phyloP scores from a whole-genome alignment of 192 early-diverging fungal species.

The Backusella parvicylindrica region DNA sequence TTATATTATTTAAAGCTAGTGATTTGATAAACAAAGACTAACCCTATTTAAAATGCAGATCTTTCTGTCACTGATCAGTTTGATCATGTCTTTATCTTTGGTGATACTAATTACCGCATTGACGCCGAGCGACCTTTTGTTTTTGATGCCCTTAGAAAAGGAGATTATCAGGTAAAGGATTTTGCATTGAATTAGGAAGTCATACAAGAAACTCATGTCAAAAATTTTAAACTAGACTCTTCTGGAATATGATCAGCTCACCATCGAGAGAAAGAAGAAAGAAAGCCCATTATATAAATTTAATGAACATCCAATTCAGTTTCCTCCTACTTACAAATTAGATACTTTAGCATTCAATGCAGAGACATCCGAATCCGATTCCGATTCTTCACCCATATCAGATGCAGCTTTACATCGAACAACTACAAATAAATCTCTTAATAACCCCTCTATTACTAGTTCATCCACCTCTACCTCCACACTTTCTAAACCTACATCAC shows the following conservation, averaged over 20 bases:
- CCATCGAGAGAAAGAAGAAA: constrained; percentile 17
- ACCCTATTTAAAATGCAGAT: neutral
- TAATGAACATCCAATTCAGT: constrained; percentile 62
- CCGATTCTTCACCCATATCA: neutral
- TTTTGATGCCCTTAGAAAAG: constrained; percentile 40
- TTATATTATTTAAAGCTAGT: neutral
- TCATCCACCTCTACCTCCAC: neutral
- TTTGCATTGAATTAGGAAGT: neutral
- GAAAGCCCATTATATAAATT: constrained; percentile 39
- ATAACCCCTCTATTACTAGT: neutral
- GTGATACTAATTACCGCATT: constrained; percentile 81
- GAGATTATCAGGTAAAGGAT: constrained; percentile 38
- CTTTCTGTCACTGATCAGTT: constrained; percentile 43
- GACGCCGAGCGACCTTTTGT: constrained; percentile 48
- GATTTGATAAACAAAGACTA: neutral
- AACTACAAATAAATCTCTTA: neutral
- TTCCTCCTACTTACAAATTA: constrained; percentile 80
- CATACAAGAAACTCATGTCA: neutral
- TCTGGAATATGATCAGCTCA: constrained; percentile 42
- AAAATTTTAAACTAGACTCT: constrained; percentile 27
- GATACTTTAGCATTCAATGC: constrained; percentile 36
- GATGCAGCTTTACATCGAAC: neutral
- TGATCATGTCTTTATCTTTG: constrained; percentile 66
- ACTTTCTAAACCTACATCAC: neutral
- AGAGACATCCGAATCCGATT: neutral